Base-by-base conservation (phyloP, 768 basidiomycete species). In the Russula sp. region DNA sequence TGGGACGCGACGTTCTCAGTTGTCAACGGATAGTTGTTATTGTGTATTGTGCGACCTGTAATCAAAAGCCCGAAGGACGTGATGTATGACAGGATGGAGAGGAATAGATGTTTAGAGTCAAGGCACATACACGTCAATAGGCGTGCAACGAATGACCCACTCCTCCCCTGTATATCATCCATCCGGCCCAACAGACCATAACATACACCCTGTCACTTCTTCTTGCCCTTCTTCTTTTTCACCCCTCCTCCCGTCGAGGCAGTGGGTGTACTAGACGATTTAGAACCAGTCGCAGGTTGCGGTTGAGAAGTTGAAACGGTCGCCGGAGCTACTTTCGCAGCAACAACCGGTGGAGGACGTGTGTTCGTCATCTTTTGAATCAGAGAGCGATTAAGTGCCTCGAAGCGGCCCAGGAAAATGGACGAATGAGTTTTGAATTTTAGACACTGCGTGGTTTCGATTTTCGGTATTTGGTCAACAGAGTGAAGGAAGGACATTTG, bases 351-450 rank as follows among this genome's bases (percentile, higher is more conserved):
- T 2, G 52, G 44, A 7, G 64, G 67, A n/a, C 64, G 79, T 18
- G 72, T 80, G 71, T 94, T 92, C 72, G 86, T 89, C 87, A 94
- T 93, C 76, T 89, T 90, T 70, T 87, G 83, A 80, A 93, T 89
- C 58, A 97, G 79, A 8, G 89, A 85, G 49, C 90, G 82, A 73
- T 96, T 97, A 65, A 98, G 81, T 8, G 88, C 82, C 75, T 98
- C 94, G 77, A 98, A 98, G 69, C 95, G 90, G 80, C 98, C 97
- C 67, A 98, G 87, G 77, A 92, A 93, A 73, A 96, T 88, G 57
- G 91, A 92, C 3, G 94, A 97, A 70, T 88, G 87, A 1, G 95
- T 96, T 76, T 95, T 94, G 81, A 96, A 98, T 76, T 95, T 97
- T 70, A 98, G 81, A 74, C 94, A 96, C 96, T 98, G 73, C 7